Base-by-base conservation (phyloP, 768 basidiomycete species). In the Lactarius hengduanensis region DNA sequence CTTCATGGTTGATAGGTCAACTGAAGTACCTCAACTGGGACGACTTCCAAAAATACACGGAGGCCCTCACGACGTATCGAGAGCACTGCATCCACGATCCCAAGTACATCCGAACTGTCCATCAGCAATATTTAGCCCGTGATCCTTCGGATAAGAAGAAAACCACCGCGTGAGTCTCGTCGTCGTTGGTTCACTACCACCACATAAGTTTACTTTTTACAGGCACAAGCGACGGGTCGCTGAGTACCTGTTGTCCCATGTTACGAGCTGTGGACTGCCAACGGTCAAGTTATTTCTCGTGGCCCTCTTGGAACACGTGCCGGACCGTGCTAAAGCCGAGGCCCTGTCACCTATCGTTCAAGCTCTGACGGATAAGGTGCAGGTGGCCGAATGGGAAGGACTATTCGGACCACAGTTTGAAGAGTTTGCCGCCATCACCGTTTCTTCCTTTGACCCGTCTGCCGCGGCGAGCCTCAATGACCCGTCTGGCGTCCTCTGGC, bases 211-310 rank as follows among this genome's bases (percentile, higher is more conserved):
- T 20, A 10, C 18, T 54, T 53, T 16, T 59, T 30, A 8, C 40
- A 93, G 92, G 62, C 87, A 88, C 75, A 91, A 86, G 72, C 83
- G 84, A 67, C 83, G 87, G 15, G 78, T 95, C 53, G 72, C 92
- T 50, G 92, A 89, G 73, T 94, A 84, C 75, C 75, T 97, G 0
- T 77, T 92, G 7, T 95, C 95, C 1, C 96, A 98, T 74, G 80
- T 90, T 69, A 81, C 82, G 57, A 82, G 85, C 4, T 83, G 90
- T 69, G 76, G 80, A 2, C 73, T 83, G 3, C 75, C 83, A 2
- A 65, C 71, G 1, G 80, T 83, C 20, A 85, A 87, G 66, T 72
- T 84, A 13, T 73, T 77, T 13, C 76, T 98, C 0, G 79, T 98
- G 20, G 76, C 69, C 5, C 76, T 79, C 40, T 63, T 86, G 11